Evolutionary conservation across 805 yeast genomes (phyloP), one percentile per base, ranked within the genome.

Genomic region (Candida khao-thaluensis): DNA sequence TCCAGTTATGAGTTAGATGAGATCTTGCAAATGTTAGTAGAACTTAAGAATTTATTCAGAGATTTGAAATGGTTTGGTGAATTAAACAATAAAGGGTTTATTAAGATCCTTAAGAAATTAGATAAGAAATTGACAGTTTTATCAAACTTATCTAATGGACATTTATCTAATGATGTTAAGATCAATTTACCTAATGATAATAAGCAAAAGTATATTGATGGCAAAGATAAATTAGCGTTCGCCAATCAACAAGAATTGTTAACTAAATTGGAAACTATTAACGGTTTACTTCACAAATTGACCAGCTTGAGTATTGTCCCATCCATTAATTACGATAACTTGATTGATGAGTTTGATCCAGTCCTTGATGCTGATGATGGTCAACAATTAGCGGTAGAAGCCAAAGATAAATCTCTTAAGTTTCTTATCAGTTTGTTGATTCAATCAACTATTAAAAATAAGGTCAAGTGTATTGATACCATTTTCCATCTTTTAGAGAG

Each of bases 1-100:
- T 59, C 70, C 10, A 54, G 58, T 37, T 71, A 66, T 36, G 72
- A 68, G 44, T 51, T 64, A 38, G 72, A 69, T 38, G 74, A 69
- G 48, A 56, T 68, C 17, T 56, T 66, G 31, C 50, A 60, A 16
- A 81, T 88, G 14, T 64, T 90, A 26, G 67, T 88, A 16, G 96
- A 89, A 58, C 68, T 88, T 38, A 73, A 95, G 33, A 72, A 83
- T 12, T 79, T 79, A 43, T 77, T 85, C 45, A 72, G 96, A 41
- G 89, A 89, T 60, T 69, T 90, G 56, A 89, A 86, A 59, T 91
- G 97, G 96, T 90, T 77, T 59, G 95, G 95, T 17, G 97, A 91
- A 55, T 76, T 90, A 52, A 90, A 90, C 67, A 86, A 84, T 55
- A 79, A 95, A 44, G 98, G 96, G 0, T 85, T 89, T 51, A 76